Percentiles rank a stretch among this genome's conserved stretches.
Evolutionary conservation across 345 rosid genomes (phyloP).

Genomic region (Dimocarpus longan): DNA sequence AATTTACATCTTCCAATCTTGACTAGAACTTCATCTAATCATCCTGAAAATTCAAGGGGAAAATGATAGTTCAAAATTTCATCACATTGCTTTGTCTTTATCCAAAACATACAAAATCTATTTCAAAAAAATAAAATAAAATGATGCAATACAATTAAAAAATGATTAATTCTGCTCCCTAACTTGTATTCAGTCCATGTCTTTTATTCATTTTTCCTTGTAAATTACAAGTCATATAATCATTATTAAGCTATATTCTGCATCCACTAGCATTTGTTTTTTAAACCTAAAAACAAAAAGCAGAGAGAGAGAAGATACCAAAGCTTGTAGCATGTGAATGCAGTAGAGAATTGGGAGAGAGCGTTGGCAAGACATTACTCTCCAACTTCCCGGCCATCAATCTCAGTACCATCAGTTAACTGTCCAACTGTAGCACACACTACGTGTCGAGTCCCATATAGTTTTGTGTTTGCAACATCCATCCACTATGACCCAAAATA

Average conservation of each 20-base stretch:
- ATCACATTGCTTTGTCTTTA: no score
- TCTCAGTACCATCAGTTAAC: constrained; percentile 44
- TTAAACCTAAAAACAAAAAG: no score
- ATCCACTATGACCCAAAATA: no score
- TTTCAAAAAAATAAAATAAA: no score
- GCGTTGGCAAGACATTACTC: constrained; percentile 27
- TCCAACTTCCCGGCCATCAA: constrained; percentile 35
- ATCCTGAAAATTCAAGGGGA: no score
- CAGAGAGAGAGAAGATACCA: constrained; percentile 44
- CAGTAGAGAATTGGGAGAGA: constrained; percentile 42
- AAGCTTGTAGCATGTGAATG: constrained; percentile 98
- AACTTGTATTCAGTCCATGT: not conserved
- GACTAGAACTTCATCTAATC: no score
- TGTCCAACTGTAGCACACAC: not conserved
- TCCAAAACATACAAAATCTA: no score
- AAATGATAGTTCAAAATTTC: no score
- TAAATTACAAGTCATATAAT: not conserved
- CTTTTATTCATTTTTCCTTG: not conserved
- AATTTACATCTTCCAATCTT: no score
- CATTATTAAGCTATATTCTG: not conserved
- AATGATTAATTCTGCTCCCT: not conserved
- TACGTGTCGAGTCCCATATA: no score
- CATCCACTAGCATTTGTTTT: not conserved
- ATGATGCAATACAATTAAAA: not conserved
- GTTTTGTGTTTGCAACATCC: no score